These are phyloP conservation scores for Daedaleopsis sinensis DNA, from an alignment of 768 basidiomycete genomes.

Conservation along the genomic window DNA sequence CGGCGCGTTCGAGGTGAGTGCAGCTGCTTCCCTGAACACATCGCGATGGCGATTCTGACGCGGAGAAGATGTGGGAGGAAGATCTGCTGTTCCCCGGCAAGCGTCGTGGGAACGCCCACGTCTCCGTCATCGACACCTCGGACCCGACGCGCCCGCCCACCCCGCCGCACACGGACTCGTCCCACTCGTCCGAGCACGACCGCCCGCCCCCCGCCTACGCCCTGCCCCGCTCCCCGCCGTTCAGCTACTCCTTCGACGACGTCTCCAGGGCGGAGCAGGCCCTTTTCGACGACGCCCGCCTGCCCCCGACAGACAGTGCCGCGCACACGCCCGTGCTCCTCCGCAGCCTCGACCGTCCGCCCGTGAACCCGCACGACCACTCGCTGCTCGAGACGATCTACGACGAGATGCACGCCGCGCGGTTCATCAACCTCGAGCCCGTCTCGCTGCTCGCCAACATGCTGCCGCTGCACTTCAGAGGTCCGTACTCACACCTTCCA, in stretches of 20 bases:
- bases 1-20: slow-evolving; percentile 65
- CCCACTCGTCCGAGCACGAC: slow-evolving; percentile 19
- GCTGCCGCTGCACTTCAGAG: slow-evolving; percentile 63
- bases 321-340: slow-evolving; percentile 10
- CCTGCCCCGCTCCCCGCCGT: not conserved
- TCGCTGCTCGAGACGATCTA: slow-evolving; percentile 65
- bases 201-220: not conserved
- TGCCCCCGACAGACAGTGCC: slow-evolving; percentile 3
- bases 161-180: slow-evolving; percentile 15
- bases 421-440: slow-evolving; percentile 71
- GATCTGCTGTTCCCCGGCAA: slow-evolving; percentile 74
- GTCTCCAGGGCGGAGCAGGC: slow-evolving; percentile 6
- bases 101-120: slow-evolving; percentile 29
- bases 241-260: slow-evolving; percentile 21
- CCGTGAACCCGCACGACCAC: slow-evolving; percentile 68
- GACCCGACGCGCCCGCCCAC: slow-evolving; percentile 15
- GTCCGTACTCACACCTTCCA: slow-evolving; percentile 36
- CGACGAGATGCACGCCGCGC: slow-evolving; percentile 63
- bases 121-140: slow-evolving; percentile 12
- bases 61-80: slow-evolving; percentile 65
- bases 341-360: slow-evolving; percentile 22
- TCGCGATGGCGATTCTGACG: not conserved
- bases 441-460: slow-evolving; percentile 61
- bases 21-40: not conserved
- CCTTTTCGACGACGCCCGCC: slow-evolving; percentile 4